Evolutionary conservation across 2,329 filamentous ascomycete genomes (phyloP), one percentile per base, ranked within the genome.

Genomic region (Sphaerulina populicola): DNA sequence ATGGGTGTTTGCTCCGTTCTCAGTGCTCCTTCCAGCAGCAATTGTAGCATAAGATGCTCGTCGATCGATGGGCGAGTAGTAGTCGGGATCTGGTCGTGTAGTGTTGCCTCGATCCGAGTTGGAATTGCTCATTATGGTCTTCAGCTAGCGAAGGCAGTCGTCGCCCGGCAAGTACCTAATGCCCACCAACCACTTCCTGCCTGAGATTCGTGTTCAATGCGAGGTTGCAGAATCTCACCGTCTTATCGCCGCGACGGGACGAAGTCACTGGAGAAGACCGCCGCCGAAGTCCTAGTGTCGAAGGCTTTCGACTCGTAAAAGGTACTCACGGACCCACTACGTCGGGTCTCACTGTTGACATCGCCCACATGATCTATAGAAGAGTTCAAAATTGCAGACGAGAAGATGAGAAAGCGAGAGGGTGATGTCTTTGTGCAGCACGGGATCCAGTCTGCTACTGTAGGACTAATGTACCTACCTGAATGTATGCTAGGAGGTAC

Each of bases 41-140:
- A 82, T 78, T 23, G 79, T 81, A 60, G 80, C 79, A 69, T 82
- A 82, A 46, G 80, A 82, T 38, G 77, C 77, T 58, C 78, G 72
- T 64, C 78, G 74, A 60, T 60, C 62, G 60, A 43, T 46, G 30
- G 44, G 27, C 33, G 52, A 56, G 47, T 64, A 56, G 44, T 66
- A 59, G 60, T 66, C 67, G 46, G 64, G 51, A 62, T 57, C 65
- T 61, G 60, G 58, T 10, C 46, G 46, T 56, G 66, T 64, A 61
- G 62, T 66, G 68, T 70, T 71, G 66, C 48, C 18, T 37, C 33
- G 33, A 23, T 43, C 54, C 11, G 70, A 64, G 59, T 71, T 68
- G 60, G 67, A 64, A 66, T 74, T 71, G 60, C 68, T 68, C 72
- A 75, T 75, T 40, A 29, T 40, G 37, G 49, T 40, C 36, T 39